A percentile compares a stretch with the other conserved stretches of the same genome.
Conservation (phyloP, 148 eudicot genomes). For the Heliosperma pusillum region DNA sequence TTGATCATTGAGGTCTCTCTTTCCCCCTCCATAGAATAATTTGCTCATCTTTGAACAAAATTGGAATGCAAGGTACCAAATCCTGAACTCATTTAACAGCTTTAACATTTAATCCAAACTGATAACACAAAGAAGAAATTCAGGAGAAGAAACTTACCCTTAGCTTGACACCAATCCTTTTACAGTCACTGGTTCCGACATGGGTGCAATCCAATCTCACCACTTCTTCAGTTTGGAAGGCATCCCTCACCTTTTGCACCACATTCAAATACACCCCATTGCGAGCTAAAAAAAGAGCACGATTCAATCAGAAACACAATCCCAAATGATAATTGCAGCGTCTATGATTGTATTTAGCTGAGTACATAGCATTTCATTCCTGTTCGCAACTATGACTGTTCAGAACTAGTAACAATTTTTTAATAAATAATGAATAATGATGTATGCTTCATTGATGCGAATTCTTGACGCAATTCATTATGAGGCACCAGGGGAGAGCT, state of each 20-base stretch:
- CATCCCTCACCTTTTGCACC: constrained; percentile 75
- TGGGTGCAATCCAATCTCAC: constrained; percentile 72
- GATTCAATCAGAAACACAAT: not conserved
- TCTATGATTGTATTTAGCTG: not conserved
- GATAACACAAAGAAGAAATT: no score
- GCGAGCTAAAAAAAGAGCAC: constrained; percentile 46
- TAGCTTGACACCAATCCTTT: constrained; percentile 86
- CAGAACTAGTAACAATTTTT: no score
- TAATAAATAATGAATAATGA: no score
- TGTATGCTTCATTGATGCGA: no score
- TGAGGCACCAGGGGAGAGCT: no score
- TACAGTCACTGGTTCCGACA: constrained; percentile 80
- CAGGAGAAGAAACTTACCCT: constrained; percentile 41
- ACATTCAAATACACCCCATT: constrained; percentile 89
- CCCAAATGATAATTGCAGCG: not conserved
- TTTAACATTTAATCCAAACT: not conserved
- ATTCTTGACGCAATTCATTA: no score
- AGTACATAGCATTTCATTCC: not conserved
- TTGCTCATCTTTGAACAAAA: constrained; percentile 90
- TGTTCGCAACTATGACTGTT: no score
- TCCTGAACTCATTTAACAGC: constrained; percentile 43
- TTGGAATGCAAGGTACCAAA: constrained; percentile 87
- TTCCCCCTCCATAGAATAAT: constrained; percentile 90
- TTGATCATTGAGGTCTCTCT: constrained; percentile 29
- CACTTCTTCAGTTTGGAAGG: constrained; percentile 79